phyloP scores from a whole-genome alignment of 306 rosid genomes.

The Myrica gale region DNA sequence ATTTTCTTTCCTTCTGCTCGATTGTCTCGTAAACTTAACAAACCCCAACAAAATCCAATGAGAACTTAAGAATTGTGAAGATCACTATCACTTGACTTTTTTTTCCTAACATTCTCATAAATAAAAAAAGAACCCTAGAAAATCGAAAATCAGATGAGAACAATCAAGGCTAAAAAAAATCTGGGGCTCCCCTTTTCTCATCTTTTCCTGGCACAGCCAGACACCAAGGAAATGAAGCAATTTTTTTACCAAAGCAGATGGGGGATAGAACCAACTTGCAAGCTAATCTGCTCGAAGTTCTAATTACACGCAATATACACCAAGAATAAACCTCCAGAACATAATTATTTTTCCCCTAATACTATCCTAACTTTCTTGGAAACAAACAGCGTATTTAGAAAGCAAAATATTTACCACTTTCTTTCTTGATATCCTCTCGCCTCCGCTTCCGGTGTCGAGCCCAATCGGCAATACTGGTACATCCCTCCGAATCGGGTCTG shows the following conservation, averaged over 20 bases:
- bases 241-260: neutral
- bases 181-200: neutral
- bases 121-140: conserved; percentile 8
- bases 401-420: conserved; percentile 39
- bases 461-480: conserved; percentile 82
- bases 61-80: neutral
- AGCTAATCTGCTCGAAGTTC: neutral
- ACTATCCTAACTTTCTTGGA: neutral
- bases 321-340: neutral
- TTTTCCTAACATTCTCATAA: neutral
- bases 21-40: neutral
- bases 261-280: neutral
- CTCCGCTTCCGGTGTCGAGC: conserved; percentile 87
- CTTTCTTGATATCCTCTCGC: conserved; percentile 80
- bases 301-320: neutral
- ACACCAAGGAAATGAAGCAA: neutral
- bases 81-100: neutral
- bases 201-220: neutral
- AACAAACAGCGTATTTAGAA: neutral
- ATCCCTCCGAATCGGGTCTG: conserved; percentile 51
- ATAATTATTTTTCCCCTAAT: neutral
- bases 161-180: neutral
- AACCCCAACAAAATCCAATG: neutral
- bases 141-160: neutral
- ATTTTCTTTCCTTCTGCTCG: neutral